Conservation (phyloP, 1,284 basidiomycete species). For the Ceratorhiza oryzae-sativae region DNA sequence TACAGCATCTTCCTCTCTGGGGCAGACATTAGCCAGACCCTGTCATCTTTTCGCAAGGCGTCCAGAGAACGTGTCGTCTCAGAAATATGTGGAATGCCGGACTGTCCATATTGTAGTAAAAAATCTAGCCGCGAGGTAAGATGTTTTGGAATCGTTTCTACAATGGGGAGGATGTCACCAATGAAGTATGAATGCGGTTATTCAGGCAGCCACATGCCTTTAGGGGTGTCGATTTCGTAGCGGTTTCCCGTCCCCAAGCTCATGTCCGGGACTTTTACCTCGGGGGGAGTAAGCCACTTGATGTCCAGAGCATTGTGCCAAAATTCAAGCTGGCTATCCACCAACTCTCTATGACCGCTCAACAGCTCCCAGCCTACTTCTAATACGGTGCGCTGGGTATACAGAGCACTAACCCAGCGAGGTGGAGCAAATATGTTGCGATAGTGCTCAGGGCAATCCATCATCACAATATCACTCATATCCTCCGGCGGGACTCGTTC, state of each 20-base stretch:
- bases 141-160: neutral
- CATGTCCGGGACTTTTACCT: neutral
- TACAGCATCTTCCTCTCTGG: conserved; percentile 5
- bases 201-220: conserved; percentile 4
- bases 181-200: no score
- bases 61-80: neutral
- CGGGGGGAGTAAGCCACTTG: conserved; percentile 9
- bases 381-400: conserved; percentile 14
- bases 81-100: conserved; percentile 3
- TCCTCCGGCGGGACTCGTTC: conserved; percentile 53
- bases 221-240: neutral
- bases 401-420: conserved; percentile 52
- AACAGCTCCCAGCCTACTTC: neutral
- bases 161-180: no score
- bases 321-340: neutral
- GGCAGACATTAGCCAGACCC: conserved; percentile 35
- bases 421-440: conserved; percentile 54
- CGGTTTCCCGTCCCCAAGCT: no score
- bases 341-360: neutral
- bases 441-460: conserved; percentile 56
- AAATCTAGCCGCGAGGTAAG: neutral
- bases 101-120: conserved; percentile 1
- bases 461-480: conserved; percentile 54
- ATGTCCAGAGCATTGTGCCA: conserved; percentile 21
- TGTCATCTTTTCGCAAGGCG: neutral